These are phyloP conservation scores for Lachancea nothofagi DNA, from an alignment of 805 yeast species.

Conservation along the genomic window DNA sequence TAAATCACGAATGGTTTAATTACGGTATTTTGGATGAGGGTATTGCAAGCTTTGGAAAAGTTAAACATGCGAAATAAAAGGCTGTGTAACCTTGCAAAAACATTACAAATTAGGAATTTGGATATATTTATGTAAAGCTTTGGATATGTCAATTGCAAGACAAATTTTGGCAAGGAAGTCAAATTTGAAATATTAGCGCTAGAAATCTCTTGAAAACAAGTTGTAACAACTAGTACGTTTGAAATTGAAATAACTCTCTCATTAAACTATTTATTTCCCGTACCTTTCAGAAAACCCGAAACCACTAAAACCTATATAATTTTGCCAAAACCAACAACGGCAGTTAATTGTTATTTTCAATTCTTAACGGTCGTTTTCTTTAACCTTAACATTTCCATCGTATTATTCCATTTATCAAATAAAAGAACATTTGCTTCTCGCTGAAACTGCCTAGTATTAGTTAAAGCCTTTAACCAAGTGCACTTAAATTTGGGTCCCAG, in stretches of 20 bases:
- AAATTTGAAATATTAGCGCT: no score
- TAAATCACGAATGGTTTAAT: slow-evolving; percentile 78
- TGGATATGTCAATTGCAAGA: not conserved
- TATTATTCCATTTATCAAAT: slow-evolving; percentile 5
- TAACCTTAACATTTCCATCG: slow-evolving; percentile 4
- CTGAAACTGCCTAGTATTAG: not conserved
- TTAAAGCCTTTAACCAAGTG: not conserved
- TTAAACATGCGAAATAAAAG: slow-evolving; percentile 1
- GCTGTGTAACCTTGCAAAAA: not conserved
- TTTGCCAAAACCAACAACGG: not conserved
- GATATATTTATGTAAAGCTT: slow-evolving; percentile 3
- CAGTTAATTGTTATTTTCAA: not conserved
- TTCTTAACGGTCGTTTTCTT: not conserved
- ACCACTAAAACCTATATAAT: slow-evolving; percentile 2
- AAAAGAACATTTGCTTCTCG: not conserved
- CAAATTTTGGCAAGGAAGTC: no score
- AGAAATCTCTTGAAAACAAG: no score
- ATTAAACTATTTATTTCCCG: not conserved
- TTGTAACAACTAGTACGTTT: no score
- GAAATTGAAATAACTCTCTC: not conserved
- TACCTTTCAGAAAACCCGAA: not conserved
- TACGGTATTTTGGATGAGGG: slow-evolving; percentile 57
- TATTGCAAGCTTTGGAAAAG: slow-evolving; percentile 26
- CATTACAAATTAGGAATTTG: not conserved
- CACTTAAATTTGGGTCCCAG: not conserved